Evolutionary conservation across 805 yeast species (phyloP).

Genomic region (Starmerella stellata): DNA sequence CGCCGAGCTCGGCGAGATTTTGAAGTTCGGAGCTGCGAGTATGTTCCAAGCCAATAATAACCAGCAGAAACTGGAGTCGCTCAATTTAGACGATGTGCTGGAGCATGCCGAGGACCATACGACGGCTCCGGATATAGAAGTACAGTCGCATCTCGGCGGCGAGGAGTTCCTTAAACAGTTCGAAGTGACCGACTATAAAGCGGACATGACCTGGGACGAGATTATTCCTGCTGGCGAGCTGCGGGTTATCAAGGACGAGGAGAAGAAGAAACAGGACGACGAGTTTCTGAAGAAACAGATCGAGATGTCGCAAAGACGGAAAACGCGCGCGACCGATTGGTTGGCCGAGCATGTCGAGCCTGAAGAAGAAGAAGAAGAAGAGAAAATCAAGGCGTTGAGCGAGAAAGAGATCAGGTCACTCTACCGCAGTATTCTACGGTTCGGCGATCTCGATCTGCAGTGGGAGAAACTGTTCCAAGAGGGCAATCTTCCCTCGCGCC

Average conservation of each 20-base stretch:
- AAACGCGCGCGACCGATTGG: conserved; percentile 50
- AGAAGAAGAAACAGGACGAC: conserved; percentile 70
- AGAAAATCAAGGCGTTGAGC: conserved; percentile 35
- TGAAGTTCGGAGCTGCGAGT: conserved; percentile 95
- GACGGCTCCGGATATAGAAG: conserved; percentile 83
- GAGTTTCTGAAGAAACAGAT: conserved; percentile 75
- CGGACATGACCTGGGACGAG: conserved; percentile 98
- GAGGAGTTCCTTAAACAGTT: conserved; percentile 94
- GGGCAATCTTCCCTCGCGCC: conserved; percentile 71
- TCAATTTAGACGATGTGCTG: conserved; percentile 87
- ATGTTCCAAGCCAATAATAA: conserved; percentile 94
- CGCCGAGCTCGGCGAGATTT: conserved; percentile 75
- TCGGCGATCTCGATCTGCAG: conserved; percentile 53
- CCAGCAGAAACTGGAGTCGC: conserved; percentile 85
- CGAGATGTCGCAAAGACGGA: conserved; percentile 66
- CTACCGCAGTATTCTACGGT: conserved; percentile 61
- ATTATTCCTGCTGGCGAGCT: conserved; percentile 92
- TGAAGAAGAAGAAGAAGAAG: conserved; percentile 19
- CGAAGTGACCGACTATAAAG: conserved; percentile 96
- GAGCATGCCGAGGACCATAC: conserved; percentile 95
- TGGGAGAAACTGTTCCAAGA: conserved; percentile 82
- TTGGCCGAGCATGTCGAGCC: conserved; percentile 45
- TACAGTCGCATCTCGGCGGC: conserved; percentile 75
- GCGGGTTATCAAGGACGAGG: conserved; percentile 74
- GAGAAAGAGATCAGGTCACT: conserved; percentile 78